Evolutionary conservation across 352 stramenopile species (phyloP), one percentile per base, ranked within the genome.

Genomic region (Globisporangium yorkense): DNA sequence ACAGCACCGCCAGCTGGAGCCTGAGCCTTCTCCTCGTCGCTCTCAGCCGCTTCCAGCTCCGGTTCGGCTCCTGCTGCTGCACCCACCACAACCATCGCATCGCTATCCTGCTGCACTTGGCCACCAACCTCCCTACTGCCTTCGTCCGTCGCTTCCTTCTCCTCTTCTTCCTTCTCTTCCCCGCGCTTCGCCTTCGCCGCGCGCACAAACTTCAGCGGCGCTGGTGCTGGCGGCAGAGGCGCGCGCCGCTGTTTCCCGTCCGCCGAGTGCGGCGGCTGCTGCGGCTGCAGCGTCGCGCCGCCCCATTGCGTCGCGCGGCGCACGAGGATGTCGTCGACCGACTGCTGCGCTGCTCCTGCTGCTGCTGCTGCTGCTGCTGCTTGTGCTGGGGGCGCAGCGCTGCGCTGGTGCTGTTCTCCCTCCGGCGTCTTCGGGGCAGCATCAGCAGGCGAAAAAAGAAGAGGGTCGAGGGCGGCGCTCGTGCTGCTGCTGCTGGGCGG

Each of bases 241-340:
- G 27, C 7, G 54, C 15, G 54, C 21, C 31, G 21, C 40, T 47
- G 41, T 31, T 68, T 71, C 12, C 58, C 57, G n/a, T 62, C 54
- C 12, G 59, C 65, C 21, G 69, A 63, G 43, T 69, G 49, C 24
- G 70, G 65, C 12, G 60, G 61, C 54, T 62, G 41, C 37, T 65
- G 54, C 45, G 59, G 37, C 40, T 33, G 29, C 41, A 45, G 5
- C 18, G n/a, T 21, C 0, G 41, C 41, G 18, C 45, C 47, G 10
- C 48, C 45, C 61, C 60, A 69, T 13, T 48, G 44, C 27, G 62
- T 64, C n/a, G 62, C 33, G 41, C 66, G 63, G n/a, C 54, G 48
- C 43, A 72, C 66, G 37, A 59, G 51, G 20, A 72, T 72, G 44
- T 72, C 66, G 41, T 72, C 66, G 31, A 70, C 66, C 1, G 66